Evolutionary conservation across 164 flowering plant species (phyloP), one percentile per base, ranked within the genome.

Genomic region (Sedum album): DNA sequence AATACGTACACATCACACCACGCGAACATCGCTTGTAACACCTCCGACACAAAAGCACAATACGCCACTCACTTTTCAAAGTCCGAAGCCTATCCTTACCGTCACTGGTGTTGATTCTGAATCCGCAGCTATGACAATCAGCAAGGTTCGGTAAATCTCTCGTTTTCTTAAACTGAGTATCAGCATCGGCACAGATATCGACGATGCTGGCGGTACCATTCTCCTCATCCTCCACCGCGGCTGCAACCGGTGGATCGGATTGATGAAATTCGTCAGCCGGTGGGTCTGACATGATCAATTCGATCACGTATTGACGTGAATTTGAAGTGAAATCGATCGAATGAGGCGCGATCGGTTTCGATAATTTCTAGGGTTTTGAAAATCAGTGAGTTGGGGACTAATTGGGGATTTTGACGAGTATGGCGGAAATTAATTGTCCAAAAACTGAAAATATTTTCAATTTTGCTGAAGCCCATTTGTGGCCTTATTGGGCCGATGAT

Each of bases 81-180:
- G 5, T 55, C 31, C 61, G 61, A 26, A 55, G 31, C 61, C 20
- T 55, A 21, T 51, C 57, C 31, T 55, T 55, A 55, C 61, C 61
- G 18, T 55, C 28, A 6, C 31, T 7, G 18, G 61, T 55, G n/a
- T 55, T 26, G 31, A 55, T 28, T 28, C 61, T 55, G 31, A 55
- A 55, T 11, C 61, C 61, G 18, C 61, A 55, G 31, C 61, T 55
- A 26, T 55, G 61, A 26, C 61, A 55, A 3, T 25, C 61, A 2
- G 61, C 18, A 31, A 55, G 31, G 6, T 55, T 55, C 31, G 61
- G 61, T 11, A 55, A 55, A 26, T 55, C 61, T 28, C 61, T 25
- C 15, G 61, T 55, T 28, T 55, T 51, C 18, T 28, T 55, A 2
- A 28, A 11, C 5, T 2, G 55, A 18, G 55, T 23, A 18, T 41